Evolutionary conservation across 306 rosid genomes (phyloP), one percentile per base, ranked within the genome.

Genomic region (Dalbergia cochinchinensis): DNA sequence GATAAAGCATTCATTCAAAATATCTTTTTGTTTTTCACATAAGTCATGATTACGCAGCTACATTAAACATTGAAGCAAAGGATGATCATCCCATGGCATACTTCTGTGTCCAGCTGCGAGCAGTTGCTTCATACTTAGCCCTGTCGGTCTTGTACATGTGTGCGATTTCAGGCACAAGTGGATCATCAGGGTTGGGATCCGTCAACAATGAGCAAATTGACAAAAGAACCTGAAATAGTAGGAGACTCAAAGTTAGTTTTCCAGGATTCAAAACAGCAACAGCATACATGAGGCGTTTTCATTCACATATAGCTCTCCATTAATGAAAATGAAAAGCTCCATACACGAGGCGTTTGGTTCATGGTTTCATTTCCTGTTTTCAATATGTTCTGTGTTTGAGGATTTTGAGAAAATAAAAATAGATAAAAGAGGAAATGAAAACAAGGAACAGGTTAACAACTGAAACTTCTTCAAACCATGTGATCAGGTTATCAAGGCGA

Each of bases 51-150:
- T 74, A 71, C 14, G 35, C 41, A 65, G 63, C 69, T 47, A 61
- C 78, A 71, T 48, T 65, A 39, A 72, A 76, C 78, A 20, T 13
- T n/a, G 7, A 54, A 54, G 60, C 59, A 53, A 53, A 16, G 5
- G 54, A 50, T 51, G 39, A 33, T 92, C 87, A 94, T 70, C 97
- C 94, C 97, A 90, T 91, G 70, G 97, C 91, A 62, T 94, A 94
- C 88, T 91, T 94, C 80, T 91, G 95, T 8, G 97, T 86, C 97
- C 98, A 94, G 83, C 95, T 91, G 87, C 95, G 98, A 69, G 98
- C 95, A n/a, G 97, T 94, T n/a, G 94, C 71, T 81, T 94, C 98
- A 63, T 91, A 94, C 83, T 91, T 94, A 55, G 84, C 83, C 82
- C 87, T 83, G 88, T 94, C 97, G 0, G 90, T 84, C 94, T 94